Evolutionary conservation across 768 basidiomycete genomes (phyloP).

Genomic region (Tremella fuciformis): DNA sequence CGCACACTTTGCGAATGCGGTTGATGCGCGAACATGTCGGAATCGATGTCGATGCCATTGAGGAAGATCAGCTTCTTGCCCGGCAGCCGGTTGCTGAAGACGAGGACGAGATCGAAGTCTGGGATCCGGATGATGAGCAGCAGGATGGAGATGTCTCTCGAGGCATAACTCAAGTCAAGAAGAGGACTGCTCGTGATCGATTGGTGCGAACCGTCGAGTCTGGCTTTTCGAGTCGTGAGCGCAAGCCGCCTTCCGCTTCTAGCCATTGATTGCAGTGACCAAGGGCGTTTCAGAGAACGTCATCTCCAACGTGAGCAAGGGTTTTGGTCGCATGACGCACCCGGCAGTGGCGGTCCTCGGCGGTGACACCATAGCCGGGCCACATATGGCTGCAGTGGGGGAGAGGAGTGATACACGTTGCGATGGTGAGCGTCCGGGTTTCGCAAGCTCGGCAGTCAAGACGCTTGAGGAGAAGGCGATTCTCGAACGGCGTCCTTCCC

Average conservation of each 20-base stretch:
- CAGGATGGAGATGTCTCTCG: conserved; percentile 28
- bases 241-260: neutral
- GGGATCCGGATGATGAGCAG: conserved; percentile 75
- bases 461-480: conserved; percentile 68
- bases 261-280: conserved; percentile 35
- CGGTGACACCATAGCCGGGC: conserved; percentile 22
- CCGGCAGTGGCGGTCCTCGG: conserved; percentile 51
- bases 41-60: conserved; percentile 83
- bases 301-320: conserved; percentile 47
- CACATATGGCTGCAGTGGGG: conserved; percentile 52
- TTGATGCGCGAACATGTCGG: conserved; percentile 97
- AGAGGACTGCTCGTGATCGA: conserved; percentile 38
- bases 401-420: conserved; percentile 60
- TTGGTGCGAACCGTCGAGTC: conserved; percentile 40
- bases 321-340: conserved; percentile 57
- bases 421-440: conserved; percentile 60
- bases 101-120: conserved; percentile 60
- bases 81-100: conserved; percentile 57
- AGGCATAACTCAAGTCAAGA: conserved; percentile 48
- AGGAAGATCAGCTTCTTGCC: conserved; percentile 68
- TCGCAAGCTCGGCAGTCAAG: conserved; percentile 64
- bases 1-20: conserved; percentile 85
- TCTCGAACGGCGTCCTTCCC: conserved; percentile 57
- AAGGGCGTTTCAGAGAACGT: conserved; percentile 50
- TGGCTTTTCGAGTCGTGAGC: conserved; percentile 43